These are phyloP conservation scores for Calonectria hongkongensis DNA, from an alignment of 2,329 filamentous ascomycete genomes.

Conservation along the genomic window DNA sequence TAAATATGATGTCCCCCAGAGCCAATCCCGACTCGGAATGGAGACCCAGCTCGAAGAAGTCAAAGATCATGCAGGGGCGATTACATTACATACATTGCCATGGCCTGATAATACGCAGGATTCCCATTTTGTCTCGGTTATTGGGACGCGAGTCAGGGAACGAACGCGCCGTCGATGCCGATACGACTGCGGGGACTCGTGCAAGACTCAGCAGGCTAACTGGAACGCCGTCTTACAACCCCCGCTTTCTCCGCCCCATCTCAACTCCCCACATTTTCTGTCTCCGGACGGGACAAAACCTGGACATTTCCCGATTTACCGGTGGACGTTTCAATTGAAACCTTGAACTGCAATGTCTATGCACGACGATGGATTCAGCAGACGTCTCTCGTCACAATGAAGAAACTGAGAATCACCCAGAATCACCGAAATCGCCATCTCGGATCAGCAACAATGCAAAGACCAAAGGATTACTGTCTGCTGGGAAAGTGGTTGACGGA, in stretches of 20 bases:
- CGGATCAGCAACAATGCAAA: conserved; percentile 20
- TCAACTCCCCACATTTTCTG: conserved; percentile 21
- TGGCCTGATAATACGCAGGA: not conserved
- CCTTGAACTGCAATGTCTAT: not conserved
- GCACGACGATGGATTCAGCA: conserved; percentile 19
- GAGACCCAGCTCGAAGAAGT: not conserved
- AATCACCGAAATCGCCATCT: not conserved
- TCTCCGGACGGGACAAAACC: conserved; percentile 31
- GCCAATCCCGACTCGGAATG: too few species aligned
- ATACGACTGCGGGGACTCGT: not conserved
- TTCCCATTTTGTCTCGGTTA: not conserved
- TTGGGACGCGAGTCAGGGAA: conserved; percentile 4
- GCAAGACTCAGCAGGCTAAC: not conserved
- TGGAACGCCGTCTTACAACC: conserved; percentile 2
- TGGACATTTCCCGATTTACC: conserved; percentile 42
- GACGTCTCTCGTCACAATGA: not conserved
- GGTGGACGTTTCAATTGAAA: conserved; percentile 2
- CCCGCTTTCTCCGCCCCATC: conserved; percentile 33
- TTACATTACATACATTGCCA: not conserved
- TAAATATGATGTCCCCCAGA: too few species aligned
- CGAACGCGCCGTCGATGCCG: not conserved
- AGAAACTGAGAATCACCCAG: not conserved
- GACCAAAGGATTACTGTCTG: conserved; percentile 11
- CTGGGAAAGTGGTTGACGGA: conserved; percentile 30
- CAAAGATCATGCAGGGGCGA: not conserved